Percentiles rank a stretch among this genome's conserved stretches.
Evolutionary conservation across 257 asterid species (phyloP).

Genomic region (Leonotis leonurus): DNA sequence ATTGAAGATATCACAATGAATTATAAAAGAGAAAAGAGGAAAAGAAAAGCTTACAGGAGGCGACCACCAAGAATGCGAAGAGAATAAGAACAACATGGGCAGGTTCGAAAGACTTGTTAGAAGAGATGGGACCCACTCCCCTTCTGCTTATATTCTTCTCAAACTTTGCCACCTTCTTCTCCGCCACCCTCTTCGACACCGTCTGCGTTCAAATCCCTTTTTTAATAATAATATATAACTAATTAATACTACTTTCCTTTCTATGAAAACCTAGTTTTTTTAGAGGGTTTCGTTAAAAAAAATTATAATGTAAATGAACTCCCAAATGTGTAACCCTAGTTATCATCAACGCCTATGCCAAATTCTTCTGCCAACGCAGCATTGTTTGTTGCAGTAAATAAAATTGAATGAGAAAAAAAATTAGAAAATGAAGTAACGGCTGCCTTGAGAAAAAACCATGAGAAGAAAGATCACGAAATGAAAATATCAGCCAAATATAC

Average conservation of each 20-base stretch:
- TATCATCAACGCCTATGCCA: not conserved
- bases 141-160: constrained; percentile 77
- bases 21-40: no score
- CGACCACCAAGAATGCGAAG: constrained; percentile 64
- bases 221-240: not conserved
- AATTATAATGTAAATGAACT: not conserved
- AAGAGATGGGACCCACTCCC: constrained; percentile 44
- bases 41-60: constrained; percentile 44
- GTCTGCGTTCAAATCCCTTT: constrained; percentile 37
- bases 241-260: not conserved
- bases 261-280: no score
- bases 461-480: not conserved
- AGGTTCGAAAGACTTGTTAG: constrained; percentile 50
- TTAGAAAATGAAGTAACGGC: not conserved
- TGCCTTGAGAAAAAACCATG: not conserved
- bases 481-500: not conserved
- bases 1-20: no score
- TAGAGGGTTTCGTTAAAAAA: no score
- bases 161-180: constrained; percentile 73
- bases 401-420: not conserved
- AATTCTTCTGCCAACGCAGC: not conserved
- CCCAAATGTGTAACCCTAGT: constrained; percentile 8
- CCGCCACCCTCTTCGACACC: constrained; percentile 68
- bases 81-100: constrained; percentile 70
- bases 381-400: not conserved